Base-by-base conservation (phyloP, 1,139 yeast species). In the Candida sp. region DNA sequence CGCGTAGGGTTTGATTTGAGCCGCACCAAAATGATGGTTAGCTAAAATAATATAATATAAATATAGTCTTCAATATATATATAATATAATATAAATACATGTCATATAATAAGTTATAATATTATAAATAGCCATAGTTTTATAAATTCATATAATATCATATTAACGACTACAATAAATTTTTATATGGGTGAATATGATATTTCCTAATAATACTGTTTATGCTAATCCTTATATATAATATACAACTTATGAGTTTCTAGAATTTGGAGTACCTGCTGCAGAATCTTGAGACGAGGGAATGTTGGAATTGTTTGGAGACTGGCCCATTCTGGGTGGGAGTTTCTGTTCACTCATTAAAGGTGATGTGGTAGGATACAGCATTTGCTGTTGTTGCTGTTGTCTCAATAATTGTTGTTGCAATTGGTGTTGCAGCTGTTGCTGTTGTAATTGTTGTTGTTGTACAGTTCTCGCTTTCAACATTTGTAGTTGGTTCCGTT, bases 401-500 rank as follows among this genome's bases (percentile, higher is more conserved):
- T 35, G 45, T 34, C 45, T 49, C 21, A 44, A 51, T 22, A 52
- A 54, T 25, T 48, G 57, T 22, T 48, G 54, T 39, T 49, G 54
- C 33, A 44, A 48, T 25, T 44, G 51, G 15, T 53, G 57, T 30
- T 47, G 56, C 25, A 45, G 53, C 34, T 44, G 45, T 34, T 46
- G 53, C 34, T 51, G 63, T 43, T 52, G 61, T 35, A 52, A 62
- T 45, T 56, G 62, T 35, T 61, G 66, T 43, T 61, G 66, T 39
- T 62, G 69, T 43, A 65, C 70, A 6, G 47, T 35, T 57, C 47
- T 65, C 5, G 69, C 68, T 46, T 67, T 68, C 39, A 68, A 50
- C 69, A 66, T 66, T 43, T 66, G 72, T 19, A 68, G 49, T 49
- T 68, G 73, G 40, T 57, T 64, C 38, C 71, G 51, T 46, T 67